Evolutionary conservation across 2,329 filamentous ascomycete species (phyloP).

Genomic region (Venturia nashicola): DNA sequence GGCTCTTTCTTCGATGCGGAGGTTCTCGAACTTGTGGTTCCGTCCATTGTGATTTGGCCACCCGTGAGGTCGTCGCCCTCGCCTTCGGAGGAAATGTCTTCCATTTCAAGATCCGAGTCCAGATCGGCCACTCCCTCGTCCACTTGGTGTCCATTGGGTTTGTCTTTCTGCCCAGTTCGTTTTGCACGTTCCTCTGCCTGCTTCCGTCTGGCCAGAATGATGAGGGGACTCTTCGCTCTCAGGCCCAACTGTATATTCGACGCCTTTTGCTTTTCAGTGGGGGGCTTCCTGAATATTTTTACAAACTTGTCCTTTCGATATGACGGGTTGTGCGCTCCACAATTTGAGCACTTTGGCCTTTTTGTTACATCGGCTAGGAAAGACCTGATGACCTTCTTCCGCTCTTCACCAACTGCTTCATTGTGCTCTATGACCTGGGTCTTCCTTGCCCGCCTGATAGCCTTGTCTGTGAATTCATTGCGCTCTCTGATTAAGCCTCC

Average conservation of each 20-base stretch:
- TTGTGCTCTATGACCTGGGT: slow-evolving; percentile 50
- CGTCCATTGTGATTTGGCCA: not conserved
- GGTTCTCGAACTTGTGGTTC: slow-evolving; percentile 21
- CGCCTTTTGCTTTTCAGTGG: slow-evolving; percentile 61
- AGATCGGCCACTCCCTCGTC: slow-evolving; percentile 64
- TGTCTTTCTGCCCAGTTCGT: slow-evolving; percentile 12
- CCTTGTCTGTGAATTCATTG: slow-evolving; percentile 58
- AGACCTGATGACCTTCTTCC: slow-evolving; percentile 64
- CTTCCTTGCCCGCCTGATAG: slow-evolving; percentile 48
- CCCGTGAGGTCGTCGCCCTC: slow-evolving; percentile 6
- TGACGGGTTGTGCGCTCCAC: slow-evolving; percentile 59
- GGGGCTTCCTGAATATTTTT: slow-evolving; percentile 82
- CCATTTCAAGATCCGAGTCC: slow-evolving; percentile 3
- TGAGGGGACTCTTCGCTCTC: slow-evolving; percentile 57
- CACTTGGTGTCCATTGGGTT: slow-evolving; percentile 16
- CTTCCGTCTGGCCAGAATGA: slow-evolving; percentile 41
- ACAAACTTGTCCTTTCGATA: slow-evolving; percentile 85
- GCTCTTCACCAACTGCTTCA: slow-evolving; percentile 67
- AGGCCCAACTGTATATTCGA: slow-evolving; percentile 62
- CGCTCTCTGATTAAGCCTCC: slow-evolving; percentile 42
- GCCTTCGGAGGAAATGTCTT: not conserved
- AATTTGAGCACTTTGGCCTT: slow-evolving; percentile 56
- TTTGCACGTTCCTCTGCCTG: slow-evolving; percentile 57
- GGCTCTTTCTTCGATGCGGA: slow-evolving; percentile 21
- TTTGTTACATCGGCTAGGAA: slow-evolving; percentile 65